Base-by-base conservation (phyloP, 768 basidiomycete species). In the Auricularia sp. region DNA sequence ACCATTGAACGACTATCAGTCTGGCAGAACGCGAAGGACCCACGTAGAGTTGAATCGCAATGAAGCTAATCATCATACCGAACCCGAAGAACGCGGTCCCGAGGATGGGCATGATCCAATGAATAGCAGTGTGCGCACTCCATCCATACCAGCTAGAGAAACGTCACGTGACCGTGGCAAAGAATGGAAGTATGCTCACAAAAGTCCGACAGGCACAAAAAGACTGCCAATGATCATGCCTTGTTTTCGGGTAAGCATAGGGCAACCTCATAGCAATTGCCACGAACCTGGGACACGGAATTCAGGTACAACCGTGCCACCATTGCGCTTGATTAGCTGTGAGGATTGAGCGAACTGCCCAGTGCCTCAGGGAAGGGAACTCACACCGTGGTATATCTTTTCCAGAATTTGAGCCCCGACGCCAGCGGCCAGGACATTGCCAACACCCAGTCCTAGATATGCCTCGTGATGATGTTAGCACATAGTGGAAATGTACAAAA, bases 31-130 rank as follows among this genome's bases (percentile, higher is more conserved):
- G 29, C 29, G 39, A 42, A 14, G 13, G 3, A 42, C 39, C 1
- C 39, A 42, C 39, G 47, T 51, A 51, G 47, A 51, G 47, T 21
- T 51, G 47, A 29, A 68, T 56, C 21, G 66, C 68, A 39, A 56
- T 33, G 61, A 51, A 51, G 5, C 18, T 6, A 5, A 51, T 8
- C 47, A 51, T 51, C 10, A 21, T 10, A 5, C 47, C 47, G 18
- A 51, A 21, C 7, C 47, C 47, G 47, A 51, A 51, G 47, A 51
- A 21, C 10, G 47, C 6, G 10, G 18, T 51, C 18, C 85, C 86
- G 62, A 84, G 80, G 67, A 89, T 86, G 5, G 87, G 87, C 83
- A 89, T 85, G 39, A 90, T 87, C 88, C 87, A 90, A 69, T 90
- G 88, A 0, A 83, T 67, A 59, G 74, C 74, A 0, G 83, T 82